Evolutionary conservation across 169 alveolate species (phyloP).

Genomic region (Cyclospora cayetanensis): DNA sequence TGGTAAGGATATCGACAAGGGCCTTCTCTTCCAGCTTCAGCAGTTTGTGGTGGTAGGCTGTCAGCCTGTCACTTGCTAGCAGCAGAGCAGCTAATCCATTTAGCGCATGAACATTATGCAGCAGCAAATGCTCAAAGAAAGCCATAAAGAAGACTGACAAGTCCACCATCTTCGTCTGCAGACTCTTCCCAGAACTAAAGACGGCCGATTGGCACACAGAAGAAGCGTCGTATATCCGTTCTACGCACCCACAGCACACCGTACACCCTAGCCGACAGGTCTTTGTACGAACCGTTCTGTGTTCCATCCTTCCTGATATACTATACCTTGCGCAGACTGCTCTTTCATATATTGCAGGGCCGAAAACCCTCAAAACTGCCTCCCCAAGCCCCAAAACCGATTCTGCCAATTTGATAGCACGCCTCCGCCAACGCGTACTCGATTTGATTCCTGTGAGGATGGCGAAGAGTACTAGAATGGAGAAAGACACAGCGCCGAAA

Average conservation of each 20-base stretch:
- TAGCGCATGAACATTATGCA: slow-evolving; percentile 1
- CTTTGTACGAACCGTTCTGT: neutral
- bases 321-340: neutral
- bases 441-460: neutral
- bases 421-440: neutral
- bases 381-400: neutral
- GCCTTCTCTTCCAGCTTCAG: slow-evolving; percentile 30
- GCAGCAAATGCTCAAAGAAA: neutral
- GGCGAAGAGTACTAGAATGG: neutral
- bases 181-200: neutral
- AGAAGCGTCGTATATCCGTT: neutral
- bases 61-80: neutral
- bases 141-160: slow-evolving; percentile 10
- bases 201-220: slow-evolving; percentile 49
- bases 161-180: slow-evolving; percentile 40
- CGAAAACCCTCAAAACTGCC: neutral
- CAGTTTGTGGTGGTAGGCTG: slow-evolving; percentile 43
- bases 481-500: neutral
- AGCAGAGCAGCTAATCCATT: slow-evolving; percentile 41
- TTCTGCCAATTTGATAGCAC: neutral
- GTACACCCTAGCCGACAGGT: neutral
- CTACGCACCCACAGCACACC: neutral
- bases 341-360: neutral
- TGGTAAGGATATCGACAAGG: neutral
- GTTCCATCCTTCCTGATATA: neutral